These are phyloP conservation scores for Phytophthora sansomeana DNA, from an alignment of 352 stramenopile genomes.

Conservation along the genomic window DNA sequence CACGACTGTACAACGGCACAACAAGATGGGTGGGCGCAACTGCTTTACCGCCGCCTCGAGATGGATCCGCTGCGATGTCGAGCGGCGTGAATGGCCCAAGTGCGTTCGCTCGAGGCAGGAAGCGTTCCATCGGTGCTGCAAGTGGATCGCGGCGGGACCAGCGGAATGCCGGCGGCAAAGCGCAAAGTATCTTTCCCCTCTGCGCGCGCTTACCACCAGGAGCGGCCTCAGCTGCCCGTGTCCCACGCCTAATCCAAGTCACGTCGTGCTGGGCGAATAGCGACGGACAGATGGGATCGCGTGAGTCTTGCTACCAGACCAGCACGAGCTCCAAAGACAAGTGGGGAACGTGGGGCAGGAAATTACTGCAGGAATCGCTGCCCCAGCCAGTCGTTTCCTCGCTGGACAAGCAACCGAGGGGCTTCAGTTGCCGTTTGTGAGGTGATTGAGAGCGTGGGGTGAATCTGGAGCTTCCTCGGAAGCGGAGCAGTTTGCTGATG, in stretches of 20 bases:
- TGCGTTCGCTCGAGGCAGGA: neutral
- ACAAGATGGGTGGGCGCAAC: conserved; percentile 25
- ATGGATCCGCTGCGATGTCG: neutral
- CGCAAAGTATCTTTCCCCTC: conserved; percentile 14
- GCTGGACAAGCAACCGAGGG: neutral
- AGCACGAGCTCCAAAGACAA: conserved; percentile 30
- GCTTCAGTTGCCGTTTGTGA: neutral
- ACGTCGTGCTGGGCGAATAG: neutral
- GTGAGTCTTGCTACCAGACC: neutral
- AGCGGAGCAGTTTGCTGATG: too few relatives aligned
- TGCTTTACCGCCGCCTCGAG: conserved; percentile 1
- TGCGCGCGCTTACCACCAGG: conserved; percentile 32
- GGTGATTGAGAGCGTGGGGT: too few relatives aligned
- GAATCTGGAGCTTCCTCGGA: too few relatives aligned
- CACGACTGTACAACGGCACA: conserved; percentile 29
- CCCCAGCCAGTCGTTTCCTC: conserved; percentile 22
- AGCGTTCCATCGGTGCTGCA: conserved; percentile 2
- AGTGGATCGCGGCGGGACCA: conserved; percentile 4
- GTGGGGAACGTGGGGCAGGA: conserved; percentile 21
- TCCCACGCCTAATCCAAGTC: conserved; percentile 8
- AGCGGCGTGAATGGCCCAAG: too few relatives aligned
- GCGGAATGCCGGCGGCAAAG: conserved; percentile 18
- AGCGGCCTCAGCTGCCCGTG: conserved; percentile 14
- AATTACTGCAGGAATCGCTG: neutral
- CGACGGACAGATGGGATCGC: too few relatives aligned